phyloP scores from a whole-genome alignment of 2,329 filamentous ascomycete species.

The Hirsutella minnesotensis region DNA sequence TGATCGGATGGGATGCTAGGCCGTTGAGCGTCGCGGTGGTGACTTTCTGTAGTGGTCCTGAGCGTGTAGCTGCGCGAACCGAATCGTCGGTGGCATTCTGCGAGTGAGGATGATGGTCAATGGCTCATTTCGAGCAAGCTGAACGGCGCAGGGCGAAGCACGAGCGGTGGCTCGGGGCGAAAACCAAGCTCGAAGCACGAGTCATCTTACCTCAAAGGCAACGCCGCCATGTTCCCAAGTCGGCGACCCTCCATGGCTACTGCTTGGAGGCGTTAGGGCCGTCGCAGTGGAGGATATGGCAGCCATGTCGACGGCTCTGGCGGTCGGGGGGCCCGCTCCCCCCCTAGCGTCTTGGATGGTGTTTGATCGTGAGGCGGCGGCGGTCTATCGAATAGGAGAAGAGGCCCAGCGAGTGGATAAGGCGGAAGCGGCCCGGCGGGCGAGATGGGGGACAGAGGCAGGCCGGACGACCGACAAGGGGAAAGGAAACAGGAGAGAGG shows the following conservation, averaged over 20 bases:
- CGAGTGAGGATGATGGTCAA: background rate
- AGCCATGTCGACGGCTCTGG: constrained; percentile 28
- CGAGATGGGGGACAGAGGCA: background rate
- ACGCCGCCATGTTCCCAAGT: constrained; percentile 29
- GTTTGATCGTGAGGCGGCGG: background rate
- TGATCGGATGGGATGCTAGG: constrained; percentile 5
- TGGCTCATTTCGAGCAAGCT: background rate
- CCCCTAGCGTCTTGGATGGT: constrained; percentile 7
- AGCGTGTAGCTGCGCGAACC: constrained; percentile 2
- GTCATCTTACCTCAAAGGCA: constrained; percentile 23
- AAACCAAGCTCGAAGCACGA: background rate
- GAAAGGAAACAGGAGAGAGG: background rate
- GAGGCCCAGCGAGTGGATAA: background rate
- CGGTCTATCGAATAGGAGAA: background rate
- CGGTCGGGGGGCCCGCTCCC: constrained; percentile 15
- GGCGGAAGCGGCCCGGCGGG: background rate
- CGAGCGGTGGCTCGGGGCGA: background rate
- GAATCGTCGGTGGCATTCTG: constrained; percentile 7
- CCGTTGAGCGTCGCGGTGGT: constrained; percentile 13
- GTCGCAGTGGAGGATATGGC: constrained; percentile 39
- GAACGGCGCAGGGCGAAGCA: background rate
- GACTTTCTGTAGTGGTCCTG: constrained; percentile 7
- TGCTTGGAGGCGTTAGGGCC: constrained; percentile 35
- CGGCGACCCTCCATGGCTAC: constrained; percentile 34
- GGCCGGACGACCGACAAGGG: background rate